Evolutionary conservation across 176 grass and related monocot species (phyloP).

Genomic region (Rhynchospora pubera): DNA sequence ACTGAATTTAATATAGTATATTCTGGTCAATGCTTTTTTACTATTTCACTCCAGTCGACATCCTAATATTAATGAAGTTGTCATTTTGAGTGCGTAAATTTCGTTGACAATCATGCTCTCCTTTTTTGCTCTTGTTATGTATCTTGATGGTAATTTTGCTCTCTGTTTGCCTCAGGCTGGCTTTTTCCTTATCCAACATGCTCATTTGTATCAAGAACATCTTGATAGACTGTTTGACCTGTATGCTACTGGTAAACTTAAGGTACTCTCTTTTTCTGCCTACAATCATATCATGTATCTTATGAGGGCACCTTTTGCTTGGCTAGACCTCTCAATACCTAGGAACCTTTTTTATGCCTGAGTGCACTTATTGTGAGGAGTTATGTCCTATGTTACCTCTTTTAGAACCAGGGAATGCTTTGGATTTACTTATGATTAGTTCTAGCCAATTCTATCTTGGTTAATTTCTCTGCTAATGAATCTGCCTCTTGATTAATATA

Average conservation of each 20-base stretch:
- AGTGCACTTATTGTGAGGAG: not conserved
- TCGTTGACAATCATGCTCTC: too few relatives aligned
- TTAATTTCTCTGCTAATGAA: constrained; percentile 1
- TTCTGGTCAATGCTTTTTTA: not conserved
- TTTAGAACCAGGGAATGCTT: not conserved
- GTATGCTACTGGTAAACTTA: constrained; percentile 57
- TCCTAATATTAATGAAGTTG: not conserved
- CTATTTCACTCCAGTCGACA: not conserved
- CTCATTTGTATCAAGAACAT: constrained; percentile 62
- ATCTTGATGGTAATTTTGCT: not conserved
- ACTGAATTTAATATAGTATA: not conserved
- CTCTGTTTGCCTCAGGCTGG: constrained; percentile 39
- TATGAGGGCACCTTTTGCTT: not conserved
- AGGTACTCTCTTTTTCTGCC: constrained; percentile 25
- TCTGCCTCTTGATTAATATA: constrained; percentile 13
- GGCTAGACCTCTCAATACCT: not conserved
- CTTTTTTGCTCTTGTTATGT: not conserved
- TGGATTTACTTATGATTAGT: not conserved
- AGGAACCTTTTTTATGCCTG: not conserved
- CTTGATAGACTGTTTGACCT: constrained; percentile 57
- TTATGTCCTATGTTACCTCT: not conserved
- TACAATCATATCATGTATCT: not conserved
- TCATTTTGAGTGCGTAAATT: not conserved
- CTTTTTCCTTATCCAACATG: constrained; percentile 61
- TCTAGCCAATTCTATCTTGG: not conserved